Conservation (phyloP, 2,329 filamentous ascomycete genomes). For the Decorospora gaudefroyi region DNA sequence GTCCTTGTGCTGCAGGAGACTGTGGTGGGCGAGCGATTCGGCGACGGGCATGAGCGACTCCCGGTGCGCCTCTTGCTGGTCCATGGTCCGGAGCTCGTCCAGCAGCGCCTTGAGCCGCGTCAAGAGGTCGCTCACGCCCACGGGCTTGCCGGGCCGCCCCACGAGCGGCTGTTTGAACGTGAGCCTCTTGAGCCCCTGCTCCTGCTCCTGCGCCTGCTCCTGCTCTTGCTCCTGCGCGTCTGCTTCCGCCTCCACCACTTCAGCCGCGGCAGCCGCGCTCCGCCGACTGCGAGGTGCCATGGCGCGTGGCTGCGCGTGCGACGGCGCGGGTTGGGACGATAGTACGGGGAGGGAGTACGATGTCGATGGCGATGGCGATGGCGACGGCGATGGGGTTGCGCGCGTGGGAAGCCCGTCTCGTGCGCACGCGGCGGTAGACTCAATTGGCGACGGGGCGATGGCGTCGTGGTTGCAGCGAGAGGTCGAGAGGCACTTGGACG, state of each 20-base stretch:
- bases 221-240: slow-evolving; percentile 29
- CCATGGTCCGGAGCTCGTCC: slow-evolving; percentile 80
- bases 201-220: slow-evolving; percentile 52
- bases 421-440: slow-evolving; percentile 13
- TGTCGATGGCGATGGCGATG: too few relatives aligned
- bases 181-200: slow-evolving; percentile 55
- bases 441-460: slow-evolving; percentile 21
- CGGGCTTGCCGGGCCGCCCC: slow-evolving; percentile 90
- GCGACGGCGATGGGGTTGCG: slow-evolving; percentile 5
- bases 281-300: slow-evolving; percentile 49
- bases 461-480: slow-evolving; percentile 9
- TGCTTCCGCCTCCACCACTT: slow-evolving; percentile 34
- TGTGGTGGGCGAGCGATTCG: slow-evolving; percentile 79
- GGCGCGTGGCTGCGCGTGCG: slow-evolving; percentile 40
- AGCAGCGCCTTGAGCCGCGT: slow-evolving; percentile 78
- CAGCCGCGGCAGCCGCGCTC: slow-evolving; percentile 42
- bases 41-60: slow-evolving; percentile 84
- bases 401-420: slow-evolving; percentile 6
- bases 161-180: slow-evolving; percentile 84
- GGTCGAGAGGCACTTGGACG: slow-evolving; percentile 14
- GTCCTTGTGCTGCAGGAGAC: slow-evolving; percentile 88
- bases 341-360: not conserved
- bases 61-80: slow-evolving; percentile 82
- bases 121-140: slow-evolving; percentile 80
- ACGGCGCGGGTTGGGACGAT: slow-evolving; percentile 3